Evolutionary conservation across 2,329 filamentous ascomycete species (phyloP).

Genomic region (Pseudocercospora eumusae): DNA sequence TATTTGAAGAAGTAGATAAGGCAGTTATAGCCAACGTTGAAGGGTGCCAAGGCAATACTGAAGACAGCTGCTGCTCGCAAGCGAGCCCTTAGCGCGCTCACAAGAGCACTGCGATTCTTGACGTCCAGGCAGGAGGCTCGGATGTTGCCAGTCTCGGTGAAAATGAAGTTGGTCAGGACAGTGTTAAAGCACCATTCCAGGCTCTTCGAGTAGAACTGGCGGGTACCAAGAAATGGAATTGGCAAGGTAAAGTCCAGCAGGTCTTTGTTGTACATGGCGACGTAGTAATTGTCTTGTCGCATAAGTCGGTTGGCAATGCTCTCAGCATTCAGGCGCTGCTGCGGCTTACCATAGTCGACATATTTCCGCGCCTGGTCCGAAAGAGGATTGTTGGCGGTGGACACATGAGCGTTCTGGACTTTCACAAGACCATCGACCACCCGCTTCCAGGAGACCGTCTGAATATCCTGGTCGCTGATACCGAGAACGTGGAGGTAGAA

Average conservation of each 20-base stretch:
- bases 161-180: conserved; percentile 89
- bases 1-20: conserved; percentile 93
- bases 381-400: conserved; percentile 62
- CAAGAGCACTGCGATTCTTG: conserved; percentile 74
- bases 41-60: conserved; percentile 82
- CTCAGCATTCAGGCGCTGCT: conserved; percentile 91
- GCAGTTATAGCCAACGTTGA: conserved; percentile 81
- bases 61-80: conserved; percentile 82
- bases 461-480: conserved; percentile 83
- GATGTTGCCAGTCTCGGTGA: conserved; percentile 85
- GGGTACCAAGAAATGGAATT: conserved; percentile 75
- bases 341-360: conserved; percentile 54
- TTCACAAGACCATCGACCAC: conserved; percentile 83
- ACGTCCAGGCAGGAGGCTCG: conserved; percentile 83
- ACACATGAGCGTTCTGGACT: conserved; percentile 81
- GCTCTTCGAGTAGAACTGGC: conserved; percentile 83
- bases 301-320: conserved; percentile 97
- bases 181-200: conserved; percentile 91
- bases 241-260: conserved; percentile 83
- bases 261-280: conserved; percentile 96
- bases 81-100: conserved; percentile 72
- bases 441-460: conserved; percentile 92
- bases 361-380: conserved; percentile 61
- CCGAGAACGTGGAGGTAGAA: conserved; percentile 83
- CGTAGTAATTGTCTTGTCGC: conserved; percentile 95